Percentiles rank a stretch among this genome's conserved stretches.
These are phyloP conservation scores for Xylona heveae DNA, from an alignment of 495 filamentous ascomycete species.

Conservation along the genomic window DNA sequence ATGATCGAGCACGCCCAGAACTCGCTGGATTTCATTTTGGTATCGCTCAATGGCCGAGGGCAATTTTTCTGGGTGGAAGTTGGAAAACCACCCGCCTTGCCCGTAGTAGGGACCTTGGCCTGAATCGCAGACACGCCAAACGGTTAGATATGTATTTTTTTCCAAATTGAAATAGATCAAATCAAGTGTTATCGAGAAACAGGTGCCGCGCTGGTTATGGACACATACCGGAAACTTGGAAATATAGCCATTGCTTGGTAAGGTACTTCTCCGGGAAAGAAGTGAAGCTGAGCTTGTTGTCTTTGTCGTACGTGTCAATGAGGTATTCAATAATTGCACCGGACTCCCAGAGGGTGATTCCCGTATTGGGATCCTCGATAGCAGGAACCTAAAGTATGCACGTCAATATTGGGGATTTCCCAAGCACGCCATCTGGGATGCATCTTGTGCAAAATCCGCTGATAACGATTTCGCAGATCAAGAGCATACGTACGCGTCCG, in stretches of 20 bases:
- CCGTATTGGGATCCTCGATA: constrained; percentile 48
- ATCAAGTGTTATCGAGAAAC: too few relatives aligned
- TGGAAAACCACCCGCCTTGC: constrained; percentile 26
- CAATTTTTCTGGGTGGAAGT: constrained; percentile 33
- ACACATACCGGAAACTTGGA: constrained; percentile 32
- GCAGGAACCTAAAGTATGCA: too few relatives aligned
- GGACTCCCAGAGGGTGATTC: constrained; percentile 45
- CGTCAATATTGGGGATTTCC: too few relatives aligned
- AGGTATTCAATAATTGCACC: constrained; percentile 57
- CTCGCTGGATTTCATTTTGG: constrained; percentile 33
- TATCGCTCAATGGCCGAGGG: constrained; percentile 37
- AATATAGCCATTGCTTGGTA: constrained; percentile 42
- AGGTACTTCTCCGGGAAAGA: constrained; percentile 25
- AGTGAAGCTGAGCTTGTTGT: constrained; percentile 33
- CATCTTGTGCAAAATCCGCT: too few relatives aligned
- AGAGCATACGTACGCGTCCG: constrained; percentile 36
- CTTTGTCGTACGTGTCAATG: constrained; percentile 45
- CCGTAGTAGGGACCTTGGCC: constrained; percentile 48
- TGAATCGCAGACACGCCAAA: background rate
- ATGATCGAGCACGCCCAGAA: constrained; percentile 34
- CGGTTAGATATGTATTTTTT: too few relatives aligned
- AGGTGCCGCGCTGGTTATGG: background rate
- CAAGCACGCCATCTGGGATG: too few relatives aligned
- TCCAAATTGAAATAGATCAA: too few relatives aligned
- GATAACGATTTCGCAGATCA: constrained; percentile 7